Evolutionary conservation across 805 yeast genomes (phyloP).

Genomic region (Saturnispora besseyi): DNA sequence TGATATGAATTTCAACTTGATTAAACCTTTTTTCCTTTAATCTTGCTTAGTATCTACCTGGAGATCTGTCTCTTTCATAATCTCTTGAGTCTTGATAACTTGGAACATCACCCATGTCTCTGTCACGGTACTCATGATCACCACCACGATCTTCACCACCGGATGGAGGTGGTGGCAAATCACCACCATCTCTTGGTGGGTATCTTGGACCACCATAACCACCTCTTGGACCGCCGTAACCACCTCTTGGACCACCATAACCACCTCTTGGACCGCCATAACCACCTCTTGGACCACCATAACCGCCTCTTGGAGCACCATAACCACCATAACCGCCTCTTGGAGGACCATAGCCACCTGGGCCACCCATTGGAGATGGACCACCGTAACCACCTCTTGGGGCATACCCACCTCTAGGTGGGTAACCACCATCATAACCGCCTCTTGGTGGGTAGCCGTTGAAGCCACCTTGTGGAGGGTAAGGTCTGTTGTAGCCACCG

Average conservation of each 20-base stretch:
- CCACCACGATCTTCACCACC: constrained; percentile 23
- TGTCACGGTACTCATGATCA: constrained; percentile 8
- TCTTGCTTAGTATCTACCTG: constrained; percentile 50
- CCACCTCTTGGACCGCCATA: constrained; percentile 25
- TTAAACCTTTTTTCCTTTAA: neutral
- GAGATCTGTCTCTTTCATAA: constrained; percentile 64
- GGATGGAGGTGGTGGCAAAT: constrained; percentile 22
- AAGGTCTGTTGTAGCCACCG: constrained; percentile 14
- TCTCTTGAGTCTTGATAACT: constrained; percentile 33
- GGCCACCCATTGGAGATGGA: constrained; percentile 23
- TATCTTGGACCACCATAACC: constrained; percentile 19
- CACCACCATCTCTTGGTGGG: constrained; percentile 26
- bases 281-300: constrained; percentile 28
- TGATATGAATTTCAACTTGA: neutral
- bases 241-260: constrained; percentile 26
- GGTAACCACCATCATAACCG: constrained; percentile 13
- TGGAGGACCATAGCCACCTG: constrained; percentile 27
- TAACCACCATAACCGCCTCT: constrained; percentile 24
- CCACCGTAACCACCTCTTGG: constrained; percentile 29
- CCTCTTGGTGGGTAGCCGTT: constrained; percentile 18
- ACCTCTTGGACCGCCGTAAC: constrained; percentile 25
- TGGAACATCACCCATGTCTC: constrained; percentile 5
- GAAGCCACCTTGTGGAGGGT: constrained; percentile 11
- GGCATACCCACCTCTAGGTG: constrained; percentile 18
- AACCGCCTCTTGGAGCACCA: constrained; percentile 21